A percentile compares a stretch with the other conserved stretches of the same genome.
Evolutionary conservation across 164 flowering plant species (phyloP).

Genomic region (Tinospora cordifolia): DNA sequence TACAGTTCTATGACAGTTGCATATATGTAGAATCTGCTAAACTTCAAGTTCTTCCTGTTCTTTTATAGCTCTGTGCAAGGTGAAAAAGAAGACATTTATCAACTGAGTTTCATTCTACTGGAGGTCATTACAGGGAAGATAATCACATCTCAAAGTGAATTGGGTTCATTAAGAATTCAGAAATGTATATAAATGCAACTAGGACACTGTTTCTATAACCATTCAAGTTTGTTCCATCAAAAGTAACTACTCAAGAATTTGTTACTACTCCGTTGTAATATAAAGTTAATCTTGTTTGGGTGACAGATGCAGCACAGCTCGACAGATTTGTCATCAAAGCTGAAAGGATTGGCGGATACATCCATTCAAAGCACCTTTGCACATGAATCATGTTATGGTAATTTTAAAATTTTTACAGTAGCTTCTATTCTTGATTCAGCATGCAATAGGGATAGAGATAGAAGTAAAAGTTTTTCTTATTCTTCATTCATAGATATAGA

Average conservation of each 20-base stretch:
- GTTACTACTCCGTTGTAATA: not conserved
- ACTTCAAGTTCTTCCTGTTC: not conserved
- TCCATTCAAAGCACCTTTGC: conserved; percentile 56
- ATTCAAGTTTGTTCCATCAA: too few species aligned
- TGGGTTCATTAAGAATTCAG: conserved; percentile 43
- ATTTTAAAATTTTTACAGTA: too few species aligned
- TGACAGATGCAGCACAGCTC: conserved; percentile 53
- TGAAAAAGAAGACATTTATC: conserved; percentile 65
- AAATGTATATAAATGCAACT: conserved; percentile 20
- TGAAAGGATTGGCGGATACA: conserved; percentile 41
- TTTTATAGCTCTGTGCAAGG: conserved; percentile 13
- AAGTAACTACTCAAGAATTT: too few species aligned
- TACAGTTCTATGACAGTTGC: not conserved
- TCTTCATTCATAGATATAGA: too few species aligned
- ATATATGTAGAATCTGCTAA: not conserved
- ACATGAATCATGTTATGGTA: too few species aligned
- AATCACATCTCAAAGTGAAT: conserved; percentile 36
- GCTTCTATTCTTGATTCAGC: too few species aligned
- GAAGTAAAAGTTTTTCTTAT: too few species aligned
- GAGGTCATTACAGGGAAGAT: conserved; percentile 56
- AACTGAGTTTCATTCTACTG: conserved; percentile 54
- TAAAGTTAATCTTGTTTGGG: conserved; percentile 5
- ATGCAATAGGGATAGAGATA: too few species aligned
- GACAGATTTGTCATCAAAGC: conserved; percentile 36
- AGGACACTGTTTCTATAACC: not conserved